A percentile compares a stretch with the other conserved stretches of the same genome.
Conservation (phyloP, 495 filamentous ascomycete genomes). For the Aspergillus olivimuriae region DNA sequence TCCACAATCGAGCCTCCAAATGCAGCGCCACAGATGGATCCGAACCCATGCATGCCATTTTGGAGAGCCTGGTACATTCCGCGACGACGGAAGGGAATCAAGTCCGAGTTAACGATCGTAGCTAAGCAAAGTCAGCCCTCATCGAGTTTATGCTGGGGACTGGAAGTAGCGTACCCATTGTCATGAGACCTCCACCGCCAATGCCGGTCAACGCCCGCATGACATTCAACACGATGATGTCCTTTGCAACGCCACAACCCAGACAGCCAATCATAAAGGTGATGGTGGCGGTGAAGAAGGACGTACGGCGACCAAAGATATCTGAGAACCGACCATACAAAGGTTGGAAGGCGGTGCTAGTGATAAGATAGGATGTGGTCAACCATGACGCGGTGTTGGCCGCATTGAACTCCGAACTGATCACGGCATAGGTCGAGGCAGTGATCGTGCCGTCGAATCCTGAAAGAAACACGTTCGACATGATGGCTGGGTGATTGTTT, state of each 20-base stretch:
- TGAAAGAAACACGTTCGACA: slow-evolving; percentile 59
- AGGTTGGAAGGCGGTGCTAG: slow-evolving; percentile 56
- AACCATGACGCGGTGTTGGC: slow-evolving; percentile 59
- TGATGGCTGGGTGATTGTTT: slow-evolving; percentile 37
- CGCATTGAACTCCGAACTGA: slow-evolving; percentile 64
- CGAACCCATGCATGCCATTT: slow-evolving; percentile 58
- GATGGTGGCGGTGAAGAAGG: slow-evolving; percentile 37
- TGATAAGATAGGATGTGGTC: slow-evolving; percentile 58
- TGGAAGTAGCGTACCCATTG: slow-evolving; percentile 43
- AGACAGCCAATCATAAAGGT: slow-evolving; percentile 41
- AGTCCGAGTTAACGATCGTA: slow-evolving; percentile 60
- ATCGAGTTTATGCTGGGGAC: background rate
- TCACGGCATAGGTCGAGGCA: slow-evolving; percentile 58
- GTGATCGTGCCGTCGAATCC: slow-evolving; percentile 64
- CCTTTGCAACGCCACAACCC: slow-evolving; percentile 41
- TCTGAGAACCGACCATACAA: slow-evolving; percentile 41
- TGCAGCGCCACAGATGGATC: slow-evolving; percentile 60
- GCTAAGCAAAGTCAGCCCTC: slow-evolving; percentile 25
- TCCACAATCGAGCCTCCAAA: slow-evolving; percentile 61
- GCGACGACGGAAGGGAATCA: slow-evolving; percentile 56
- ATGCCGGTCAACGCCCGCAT: slow-evolving; percentile 72
- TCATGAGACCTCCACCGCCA: slow-evolving; percentile 56
- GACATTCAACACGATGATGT: slow-evolving; percentile 61
- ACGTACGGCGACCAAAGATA: slow-evolving; percentile 38
- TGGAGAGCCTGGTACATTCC: slow-evolving; percentile 62